phyloP scores from a whole-genome alignment of 371 early-diverging fungal genomes.

The Rhizopus delemar region DNA sequence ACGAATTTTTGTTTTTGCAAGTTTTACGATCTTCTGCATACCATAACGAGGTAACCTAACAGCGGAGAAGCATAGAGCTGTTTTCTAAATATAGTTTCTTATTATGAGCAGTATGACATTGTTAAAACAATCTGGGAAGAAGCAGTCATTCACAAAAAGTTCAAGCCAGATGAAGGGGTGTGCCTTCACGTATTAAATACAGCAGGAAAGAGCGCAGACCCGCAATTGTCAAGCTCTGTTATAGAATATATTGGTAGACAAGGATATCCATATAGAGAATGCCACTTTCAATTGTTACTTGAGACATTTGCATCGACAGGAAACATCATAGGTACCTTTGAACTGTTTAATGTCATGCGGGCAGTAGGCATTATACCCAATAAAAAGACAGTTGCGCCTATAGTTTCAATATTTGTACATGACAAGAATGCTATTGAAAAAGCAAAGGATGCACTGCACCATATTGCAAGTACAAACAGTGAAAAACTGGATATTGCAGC shows the following conservation, averaged over 20 bases:
- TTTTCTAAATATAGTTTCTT: neutral
- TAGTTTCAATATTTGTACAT: conserved; percentile 24
- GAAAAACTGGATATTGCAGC: conserved; percentile 51
- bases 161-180: conserved; percentile 63
- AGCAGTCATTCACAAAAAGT: conserved; percentile 33
- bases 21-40: conserved; percentile 51
- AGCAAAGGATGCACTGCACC: conserved; percentile 45
- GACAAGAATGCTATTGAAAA: conserved; percentile 36
- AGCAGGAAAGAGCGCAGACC: conserved; percentile 61
- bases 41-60: conserved; percentile 43
- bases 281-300: conserved; percentile 67
- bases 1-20: conserved; percentile 31
- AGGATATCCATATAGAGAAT: conserved; percentile 52
- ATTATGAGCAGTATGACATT: conserved; percentile 38
- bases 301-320: conserved; percentile 58
- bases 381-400: conserved; percentile 37
- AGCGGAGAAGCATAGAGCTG: neutral
- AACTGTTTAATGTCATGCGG: conserved; percentile 63
- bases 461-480: conserved; percentile 22
- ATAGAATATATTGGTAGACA: conserved; percentile 46
- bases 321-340: conserved; percentile 59
- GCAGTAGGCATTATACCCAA: conserved; percentile 45
- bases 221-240: conserved; percentile 54
- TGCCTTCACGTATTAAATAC: conserved; percentile 55
- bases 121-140: conserved; percentile 49